Evolutionary conservation across 2,329 filamentous ascomycete genomes (phyloP), one percentile per base, ranked within the genome.

Genomic region (Sclerotinia subarctica): DNA sequence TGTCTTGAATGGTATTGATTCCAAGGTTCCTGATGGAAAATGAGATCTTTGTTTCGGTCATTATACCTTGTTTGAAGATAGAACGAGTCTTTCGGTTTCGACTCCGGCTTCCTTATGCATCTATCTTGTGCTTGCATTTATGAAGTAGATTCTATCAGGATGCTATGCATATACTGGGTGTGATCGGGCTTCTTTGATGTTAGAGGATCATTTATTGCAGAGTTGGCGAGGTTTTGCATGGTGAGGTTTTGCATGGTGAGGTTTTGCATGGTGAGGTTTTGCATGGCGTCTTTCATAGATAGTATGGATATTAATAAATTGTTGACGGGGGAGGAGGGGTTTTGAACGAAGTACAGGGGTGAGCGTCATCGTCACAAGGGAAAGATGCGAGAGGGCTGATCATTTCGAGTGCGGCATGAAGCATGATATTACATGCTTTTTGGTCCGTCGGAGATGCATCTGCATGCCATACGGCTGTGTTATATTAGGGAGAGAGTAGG

Each of bases 1-100:
- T 15, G 80, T 90, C 54, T 78, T 95, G 72, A 88, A 84, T 75
- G 81, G 82, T 38, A 77, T 94, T 69, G 92, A 95, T 72, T 70
- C 67, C 2, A 72, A 70, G 54, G 69, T 59, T 26, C 24, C 63
- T 24, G 42, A 5, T 29, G 62, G 7, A n/a, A 13, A 54, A 29
- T 65, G 35, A 49, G 52, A 51, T 21, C 5, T 46, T 56, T 7
- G 38, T 56, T 56, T 32, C 35, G 15, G 24, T 21, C n/a, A 44
- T 56, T 7, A 26, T 42, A 8, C 26, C n/a, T 11, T 21, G 19
- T 46, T 32, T 51, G 35, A 24, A 15, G 21, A 21, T 60, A 29
- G 44, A 19, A 49, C 10, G 13, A 21, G 11, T 59, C 17, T 10
- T 19, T 44, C 1, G 15, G 21, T 17, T 47, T 49, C 26, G 44